Conservation (phyloP, 495 filamentous ascomycete species). For the Aspergillus indologenus region DNA sequence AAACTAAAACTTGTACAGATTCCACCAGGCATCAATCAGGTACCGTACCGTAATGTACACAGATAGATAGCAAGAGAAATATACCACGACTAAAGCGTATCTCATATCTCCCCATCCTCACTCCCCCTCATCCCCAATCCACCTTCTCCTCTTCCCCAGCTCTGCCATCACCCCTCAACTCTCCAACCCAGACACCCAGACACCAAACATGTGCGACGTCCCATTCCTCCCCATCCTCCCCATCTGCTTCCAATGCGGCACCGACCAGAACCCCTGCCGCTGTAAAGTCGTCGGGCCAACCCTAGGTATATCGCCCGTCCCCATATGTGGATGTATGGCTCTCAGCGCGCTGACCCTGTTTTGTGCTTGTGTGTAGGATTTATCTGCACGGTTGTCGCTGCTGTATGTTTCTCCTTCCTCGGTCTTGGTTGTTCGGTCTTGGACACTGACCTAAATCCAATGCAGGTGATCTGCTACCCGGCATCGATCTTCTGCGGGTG, state of each 20-base stretch:
- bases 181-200: constrained; percentile 2
- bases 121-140: too few relatives aligned
- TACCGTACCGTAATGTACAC: too few relatives aligned
- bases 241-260: constrained; percentile 55
- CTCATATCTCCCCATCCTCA: too few relatives aligned
- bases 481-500: constrained; percentile 59
- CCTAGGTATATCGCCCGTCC: constrained; percentile 36
- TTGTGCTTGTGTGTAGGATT: constrained; percentile 47
- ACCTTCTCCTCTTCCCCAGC: too few relatives aligned
- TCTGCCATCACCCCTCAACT: neutral
- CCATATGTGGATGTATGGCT: too few relatives aligned
- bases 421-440: too few relatives aligned
- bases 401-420: constrained; percentile 38
- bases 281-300: constrained; percentile 63
- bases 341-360: too few relatives aligned
- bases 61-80: too few relatives aligned
- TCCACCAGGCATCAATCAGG: too few relatives aligned
- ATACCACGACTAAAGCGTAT: too few relatives aligned
- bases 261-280: constrained; percentile 59
- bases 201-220: constrained; percentile 34
- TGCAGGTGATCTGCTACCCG: constrained; percentile 56
- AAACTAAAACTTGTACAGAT: too few relatives aligned
- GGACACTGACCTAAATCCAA: too few relatives aligned
- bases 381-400: constrained; percentile 45
- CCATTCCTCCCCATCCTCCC: constrained; percentile 45